Evolutionary conservation across 1,139 yeast genomes (phyloP).

Genomic region (Suhomyces taliae): DNA sequence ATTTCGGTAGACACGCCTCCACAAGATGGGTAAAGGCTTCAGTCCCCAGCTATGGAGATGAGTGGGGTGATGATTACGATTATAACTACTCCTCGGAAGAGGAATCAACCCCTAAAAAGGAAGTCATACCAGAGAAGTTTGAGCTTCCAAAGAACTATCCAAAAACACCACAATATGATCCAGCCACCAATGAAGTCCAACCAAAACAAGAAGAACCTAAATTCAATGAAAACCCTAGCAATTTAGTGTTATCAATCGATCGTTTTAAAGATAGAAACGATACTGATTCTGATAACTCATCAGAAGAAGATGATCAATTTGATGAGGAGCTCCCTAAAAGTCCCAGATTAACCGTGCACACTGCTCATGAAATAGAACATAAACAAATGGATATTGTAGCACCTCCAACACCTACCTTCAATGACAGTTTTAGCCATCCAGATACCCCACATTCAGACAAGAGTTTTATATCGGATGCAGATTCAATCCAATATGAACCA

Average conservation of each 20-base stretch:
- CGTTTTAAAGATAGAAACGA: constrained; percentile 17
- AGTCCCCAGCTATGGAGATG: constrained; percentile 60
- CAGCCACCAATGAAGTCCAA: not conserved
- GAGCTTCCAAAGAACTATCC: constrained; percentile 3
- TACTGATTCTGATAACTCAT: constrained; percentile 21
- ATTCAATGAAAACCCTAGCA: constrained; percentile 4
- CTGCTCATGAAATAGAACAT: not conserved
- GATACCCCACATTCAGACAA: constrained; percentile 36
- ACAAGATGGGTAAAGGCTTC: constrained; percentile 64
- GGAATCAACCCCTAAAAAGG: constrained; percentile 1
- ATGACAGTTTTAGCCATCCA: constrained; percentile 14
- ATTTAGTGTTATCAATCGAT: constrained; percentile 42
- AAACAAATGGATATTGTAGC: constrained; percentile 5
- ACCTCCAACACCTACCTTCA: constrained; percentile 35
- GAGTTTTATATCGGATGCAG: constrained; percentile 39
- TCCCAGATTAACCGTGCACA: not conserved
- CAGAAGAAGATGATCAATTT: constrained; percentile 13
- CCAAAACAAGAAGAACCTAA: not conserved
- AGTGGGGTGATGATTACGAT: constrained; percentile 51
- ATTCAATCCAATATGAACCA: constrained; percentile 41
- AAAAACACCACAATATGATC: not conserved
- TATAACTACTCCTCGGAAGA: constrained; percentile 21
- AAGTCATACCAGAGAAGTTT: constrained; percentile 10
- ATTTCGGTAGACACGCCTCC: constrained; percentile 58
- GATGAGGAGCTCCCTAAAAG: not conserved